A percentile compares a stretch with the other conserved stretches of the same genome.
Evolutionary conservation across 2,329 filamentous ascomycete species (phyloP).

Genomic region (Hirsutella minnesotensis): DNA sequence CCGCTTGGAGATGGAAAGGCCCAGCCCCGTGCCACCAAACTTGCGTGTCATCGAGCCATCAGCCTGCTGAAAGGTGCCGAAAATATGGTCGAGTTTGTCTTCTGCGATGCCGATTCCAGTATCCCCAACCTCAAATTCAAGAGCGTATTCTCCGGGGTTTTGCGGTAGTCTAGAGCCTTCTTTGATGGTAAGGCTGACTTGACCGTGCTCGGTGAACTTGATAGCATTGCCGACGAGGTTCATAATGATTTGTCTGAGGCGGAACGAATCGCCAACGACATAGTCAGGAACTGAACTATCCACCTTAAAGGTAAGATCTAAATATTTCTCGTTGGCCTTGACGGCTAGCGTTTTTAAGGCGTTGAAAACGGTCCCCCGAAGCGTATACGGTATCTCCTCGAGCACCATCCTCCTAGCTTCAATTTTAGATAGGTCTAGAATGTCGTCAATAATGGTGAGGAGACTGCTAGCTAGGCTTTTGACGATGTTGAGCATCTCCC

Average conservation of each 20-base stretch:
- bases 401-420: conserved; percentile 97
- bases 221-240: conserved; percentile 97
- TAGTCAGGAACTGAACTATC: conserved; percentile 90
- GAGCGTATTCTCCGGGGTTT: conserved; percentile 71
- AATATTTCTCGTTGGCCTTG: conserved; percentile 89
- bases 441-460: conserved; percentile 89
- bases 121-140: conserved; percentile 91
- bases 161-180: conserved; percentile 49
- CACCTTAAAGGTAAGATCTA: conserved; percentile 87
- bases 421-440: conserved; percentile 65
- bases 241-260: conserved; percentile 88
- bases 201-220: conserved; percentile 95
- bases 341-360: conserved; percentile 94
- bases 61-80: conserved; percentile 97
- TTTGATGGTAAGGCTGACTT: conserved; percentile 88
- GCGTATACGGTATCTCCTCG: conserved; percentile 91
- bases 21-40: conserved; percentile 89
- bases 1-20: conserved; percentile 88
- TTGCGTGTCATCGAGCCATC: conserved; percentile 93
- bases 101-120: conserved; percentile 94
- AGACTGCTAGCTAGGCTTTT: conserved; percentile 94
- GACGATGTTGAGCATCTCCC: conserved; percentile 97
- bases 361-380: conserved; percentile 92
- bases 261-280: conserved; percentile 92
- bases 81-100: conserved; percentile 93